A percentile compares a stretch with the other conserved stretches of the same genome.
phyloP scores from a whole-genome alignment of 2,329 filamentous ascomycete genomes.

The Bertia moriformis region DNA sequence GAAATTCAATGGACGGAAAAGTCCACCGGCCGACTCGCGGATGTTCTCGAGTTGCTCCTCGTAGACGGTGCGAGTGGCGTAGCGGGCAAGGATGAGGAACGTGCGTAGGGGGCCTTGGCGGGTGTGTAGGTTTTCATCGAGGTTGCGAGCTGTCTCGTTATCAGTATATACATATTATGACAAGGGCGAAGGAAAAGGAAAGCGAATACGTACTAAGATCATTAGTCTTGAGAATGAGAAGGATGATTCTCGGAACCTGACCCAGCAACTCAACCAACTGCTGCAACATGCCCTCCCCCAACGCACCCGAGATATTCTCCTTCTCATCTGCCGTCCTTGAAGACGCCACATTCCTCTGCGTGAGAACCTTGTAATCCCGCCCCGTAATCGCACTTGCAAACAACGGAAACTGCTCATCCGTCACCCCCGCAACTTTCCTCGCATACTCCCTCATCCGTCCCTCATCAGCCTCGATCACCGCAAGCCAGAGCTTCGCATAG shows the following conservation, averaged over 20 bases:
- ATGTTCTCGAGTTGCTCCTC: slow-evolving; percentile 40
- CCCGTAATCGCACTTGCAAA: slow-evolving; percentile 96
- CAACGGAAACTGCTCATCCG: slow-evolving; percentile 78
- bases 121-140: slow-evolving; percentile 19
- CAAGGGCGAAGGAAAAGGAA: too few species aligned
- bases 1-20: slow-evolving; percentile 35
- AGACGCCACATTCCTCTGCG: slow-evolving; percentile 29
- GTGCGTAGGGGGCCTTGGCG: slow-evolving; percentile 41
- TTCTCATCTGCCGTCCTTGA: slow-evolving; percentile 64
- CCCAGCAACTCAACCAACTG: slow-evolving; percentile 79
- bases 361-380: slow-evolving; percentile 70
- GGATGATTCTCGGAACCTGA: slow-evolving; percentile 77
- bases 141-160: background rate
- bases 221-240: slow-evolving; percentile 94
- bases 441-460: slow-evolving; percentile 75
- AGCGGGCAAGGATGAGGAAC: slow-evolving; percentile 50
- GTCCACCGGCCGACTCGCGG: slow-evolving; percentile 26
- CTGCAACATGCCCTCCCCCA: slow-evolving; percentile 77
- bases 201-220: slow-evolving; percentile 66
- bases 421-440: slow-evolving; percentile 75
- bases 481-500: slow-evolving; percentile 95
- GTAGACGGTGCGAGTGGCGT: slow-evolving; percentile 46
- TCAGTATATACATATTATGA: background rate
- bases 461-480: slow-evolving; percentile 82
- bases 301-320: slow-evolving; percentile 66